Evolutionary conservation across 345 rosid species (phyloP), one percentile per base, ranked within the genome.

Genomic region (Gossypioides kirkii): DNA sequence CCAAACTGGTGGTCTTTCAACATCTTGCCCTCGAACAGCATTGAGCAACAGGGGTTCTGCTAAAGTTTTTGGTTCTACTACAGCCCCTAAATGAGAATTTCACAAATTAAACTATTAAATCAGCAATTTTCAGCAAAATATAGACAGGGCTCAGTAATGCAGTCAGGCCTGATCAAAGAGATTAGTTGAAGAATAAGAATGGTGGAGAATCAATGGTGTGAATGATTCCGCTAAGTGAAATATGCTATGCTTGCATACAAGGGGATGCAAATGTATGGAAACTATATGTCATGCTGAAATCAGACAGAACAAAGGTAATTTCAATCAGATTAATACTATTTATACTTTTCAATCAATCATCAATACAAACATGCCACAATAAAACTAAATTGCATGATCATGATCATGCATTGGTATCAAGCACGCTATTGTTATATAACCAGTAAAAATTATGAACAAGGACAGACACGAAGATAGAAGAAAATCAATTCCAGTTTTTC

Each of bases 1-100:
- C 99, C 99, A 96, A 83, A 96, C 98, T 17, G 99, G 99, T 62
- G 99, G 98, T 76, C 99, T 88, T 73, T 93, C 97, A 72, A 96
- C 94, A 85, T 86, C 92, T 76, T 80, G 82, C 55, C 99, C 98
- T 78, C 87, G 86, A 60, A 96, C 97, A 82, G 99, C 97, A 82
- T 88, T 87, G 4, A 91, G 97, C 86, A 96, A 84, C 78, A 96
- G 81, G 8, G 98, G 97, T 77, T 91, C 93, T 1, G 83, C 72
- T 0, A 83, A 69, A 22, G 86, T 74, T 80, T 82, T 85, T 1
- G 78, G 83, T 70, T 90, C 96, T 1, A 81, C 87, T 23, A 86
- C 82, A 36, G 89, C 78, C 75, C 90, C 96, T 88, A 78, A 23
- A 81, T 60, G 36, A 36, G 17, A 58, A 75, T 75, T 73, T 61